Percentiles rank a stretch among this genome's conserved stretches.
These are phyloP conservation scores for Scutellaria baicalensis DNA, from an alignment of 257 asterid genomes.

Conservation along the genomic window DNA sequence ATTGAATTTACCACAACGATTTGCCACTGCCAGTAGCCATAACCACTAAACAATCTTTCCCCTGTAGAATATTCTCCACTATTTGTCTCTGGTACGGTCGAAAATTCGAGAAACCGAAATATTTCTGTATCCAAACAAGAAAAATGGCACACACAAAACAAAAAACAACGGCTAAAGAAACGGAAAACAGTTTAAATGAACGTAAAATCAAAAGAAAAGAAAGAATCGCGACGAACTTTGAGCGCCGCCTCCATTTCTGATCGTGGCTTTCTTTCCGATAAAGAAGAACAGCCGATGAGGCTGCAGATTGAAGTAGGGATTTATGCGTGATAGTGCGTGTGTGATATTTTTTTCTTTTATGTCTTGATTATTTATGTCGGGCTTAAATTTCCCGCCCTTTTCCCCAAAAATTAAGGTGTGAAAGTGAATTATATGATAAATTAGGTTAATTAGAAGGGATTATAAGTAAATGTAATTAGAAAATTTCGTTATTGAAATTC, in stretches of 20 bases:
- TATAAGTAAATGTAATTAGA: too few relatives aligned
- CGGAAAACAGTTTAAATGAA: background rate
- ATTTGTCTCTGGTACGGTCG: conserved; percentile 90
- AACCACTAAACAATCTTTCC: conserved; percentile 77
- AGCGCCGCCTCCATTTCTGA: conserved; percentile 71
- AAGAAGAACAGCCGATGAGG: background rate
- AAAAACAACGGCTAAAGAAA: background rate
- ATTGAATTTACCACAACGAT: conserved; percentile 57
- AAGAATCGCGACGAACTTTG: conserved; percentile 36
- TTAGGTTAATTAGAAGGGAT: too few relatives aligned
- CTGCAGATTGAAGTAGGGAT: background rate
- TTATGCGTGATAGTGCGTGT: background rate
- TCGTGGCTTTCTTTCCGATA: background rate
- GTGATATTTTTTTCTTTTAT: background rate
- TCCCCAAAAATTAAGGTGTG: too few relatives aligned
- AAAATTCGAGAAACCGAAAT: conserved; percentile 75
- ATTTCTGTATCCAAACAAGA: conserved; percentile 40
- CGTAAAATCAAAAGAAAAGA: background rate
- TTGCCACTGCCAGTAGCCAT: conserved; percentile 99
- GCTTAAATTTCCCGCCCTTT: background rate
- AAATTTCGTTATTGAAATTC: too few relatives aligned
- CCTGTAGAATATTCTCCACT: conserved; percentile 54
- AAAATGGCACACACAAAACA: too few relatives aligned
- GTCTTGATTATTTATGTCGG: background rate
- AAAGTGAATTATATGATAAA: too few relatives aligned